Evolutionary conservation across 1,139 yeast genomes (phyloP), one percentile per base, ranked within the genome.

Genomic region (Geotrichum klebahnii): DNA sequence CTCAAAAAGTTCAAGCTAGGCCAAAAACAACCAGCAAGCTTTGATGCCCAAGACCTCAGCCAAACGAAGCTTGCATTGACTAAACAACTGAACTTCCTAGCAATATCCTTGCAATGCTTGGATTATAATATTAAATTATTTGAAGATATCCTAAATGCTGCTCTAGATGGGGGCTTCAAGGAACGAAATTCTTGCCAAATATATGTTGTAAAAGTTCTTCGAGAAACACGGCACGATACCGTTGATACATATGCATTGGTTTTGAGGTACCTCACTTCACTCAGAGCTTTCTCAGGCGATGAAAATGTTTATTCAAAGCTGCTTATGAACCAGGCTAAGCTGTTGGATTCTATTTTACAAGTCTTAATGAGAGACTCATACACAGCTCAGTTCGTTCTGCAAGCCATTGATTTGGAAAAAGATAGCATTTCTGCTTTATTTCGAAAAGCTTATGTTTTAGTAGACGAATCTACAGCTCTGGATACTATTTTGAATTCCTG

Each of bases 241-340:
- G 36, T 23, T 17, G 3, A 2, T 26, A 20, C 10, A 4, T 42
- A 31, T 20, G 34, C 32, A n/a, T 8, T 36, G n/a, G 23, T 42
- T 19, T 23, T 47, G n/a, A 16, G 45, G 19, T 50, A 42, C 40
- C 47, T 44, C 42, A 40, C 53, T 8, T 44, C 26, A 14, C 35
- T 24, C 9, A 36, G 49, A n/a, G 19, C 17, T 12, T 31, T 39
- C 53, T 10, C 40, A 41, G 39, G 55, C 50, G 12, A 36, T 53
- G 29, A 31, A 42, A 19, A 31, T 50, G n/a, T 44, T 8, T 17
- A 33, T 20, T n/a, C 55, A n/a, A 53, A 49, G 29, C 35, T 46
- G 3, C 45, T 53, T 8, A 16, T 39, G 48, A 14, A 44, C 46
- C 47, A 48, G 34, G n/a, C 42, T 5, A 42, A 47, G 29, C 42